These are phyloP conservation scores for Naganishia vaughanmartiniae DNA, from an alignment of 768 basidiomycete genomes.

Conservation along the genomic window DNA sequence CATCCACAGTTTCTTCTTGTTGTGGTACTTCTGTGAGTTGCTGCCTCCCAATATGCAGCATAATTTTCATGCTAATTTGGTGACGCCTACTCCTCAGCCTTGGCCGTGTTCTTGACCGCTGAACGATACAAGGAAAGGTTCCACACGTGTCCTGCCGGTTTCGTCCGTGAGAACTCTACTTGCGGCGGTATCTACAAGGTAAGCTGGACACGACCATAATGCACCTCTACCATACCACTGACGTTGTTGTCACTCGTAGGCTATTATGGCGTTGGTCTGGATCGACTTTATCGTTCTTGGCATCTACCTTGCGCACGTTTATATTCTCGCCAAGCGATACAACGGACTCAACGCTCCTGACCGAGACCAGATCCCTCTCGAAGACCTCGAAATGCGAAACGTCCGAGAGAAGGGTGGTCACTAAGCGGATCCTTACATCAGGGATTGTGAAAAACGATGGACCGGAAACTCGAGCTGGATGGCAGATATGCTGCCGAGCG, in stretches of 20 bases:
- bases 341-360: conserved; percentile 25
- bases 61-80: background rate
- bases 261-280: conserved; percentile 31
- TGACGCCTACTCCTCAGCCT: conserved; percentile 19
- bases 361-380: conserved; percentile 26
- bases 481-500: background rate
- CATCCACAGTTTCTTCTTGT: conserved; percentile 23
- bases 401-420: conserved; percentile 29
- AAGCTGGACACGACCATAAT: background rate
- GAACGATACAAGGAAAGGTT: conserved; percentile 27
- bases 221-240: background rate
- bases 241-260: conserved; percentile 2
- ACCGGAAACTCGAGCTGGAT: background rate
- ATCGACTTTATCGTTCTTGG: conserved; percentile 21
- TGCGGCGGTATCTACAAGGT: conserved; percentile 29
- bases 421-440: background rate
- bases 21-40: conserved; percentile 33
- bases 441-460: background rate
- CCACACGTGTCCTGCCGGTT: conserved; percentile 29
- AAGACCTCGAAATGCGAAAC: conserved; percentile 30
- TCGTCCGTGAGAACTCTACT: conserved; percentile 16
- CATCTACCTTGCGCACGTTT: conserved; percentile 27
- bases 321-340: conserved; percentile 24
- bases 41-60: too few species aligned
- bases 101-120: conserved; percentile 32